Base-by-base conservation (phyloP, 202 grass and related monocot species). In the Digitaria exilis region DNA sequence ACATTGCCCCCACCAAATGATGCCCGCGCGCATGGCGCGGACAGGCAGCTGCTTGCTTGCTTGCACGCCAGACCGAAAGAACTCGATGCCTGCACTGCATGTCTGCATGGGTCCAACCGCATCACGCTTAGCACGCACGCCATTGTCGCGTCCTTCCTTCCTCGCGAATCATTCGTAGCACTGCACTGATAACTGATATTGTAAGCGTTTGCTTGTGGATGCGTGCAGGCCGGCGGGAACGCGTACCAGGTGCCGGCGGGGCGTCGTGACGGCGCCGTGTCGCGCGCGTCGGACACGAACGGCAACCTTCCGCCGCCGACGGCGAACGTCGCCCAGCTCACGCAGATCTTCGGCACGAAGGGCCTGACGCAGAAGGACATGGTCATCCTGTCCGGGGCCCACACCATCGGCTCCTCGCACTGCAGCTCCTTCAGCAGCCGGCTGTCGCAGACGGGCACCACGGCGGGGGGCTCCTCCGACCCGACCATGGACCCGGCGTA, bases 381-480 rank as follows among this genome's bases (percentile, higher is more conserved):
- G 84, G 86, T 97, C 2, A 87, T 80, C 2, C 92, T 97, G 17
- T 97, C 95, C 8, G 93, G 93, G 6, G 90, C 93, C 39, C 93
- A 96, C 84, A 92, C 91, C 55, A 94, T 97, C 61, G 94, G 94
- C 25, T 39, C 57, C 12, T 94, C 91, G 42, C 89, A 97, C 89
- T 97, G 91, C 78, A 85, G 87, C 85, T 94, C 94, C 22, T 94
- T 97, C 87, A 94, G 85, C 85, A 81, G 59, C 32, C 84, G 94
- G 51, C 85, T 97, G 68, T 88, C 81, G 64, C 3, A 29, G 9
- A 52, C 89, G 62, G 43, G 56, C 17, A 51, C 89, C 24, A 88
- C 85, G 4, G 82, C 63, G 3, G 75, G 73, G 6, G 30, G 64
- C 0, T 39, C 35, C 5, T 37, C 37, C 14, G 94, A 94, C 85